Conservation (phyloP, 2,329 filamentous ascomycete genomes). For the Stemphylium lycopersici region DNA sequence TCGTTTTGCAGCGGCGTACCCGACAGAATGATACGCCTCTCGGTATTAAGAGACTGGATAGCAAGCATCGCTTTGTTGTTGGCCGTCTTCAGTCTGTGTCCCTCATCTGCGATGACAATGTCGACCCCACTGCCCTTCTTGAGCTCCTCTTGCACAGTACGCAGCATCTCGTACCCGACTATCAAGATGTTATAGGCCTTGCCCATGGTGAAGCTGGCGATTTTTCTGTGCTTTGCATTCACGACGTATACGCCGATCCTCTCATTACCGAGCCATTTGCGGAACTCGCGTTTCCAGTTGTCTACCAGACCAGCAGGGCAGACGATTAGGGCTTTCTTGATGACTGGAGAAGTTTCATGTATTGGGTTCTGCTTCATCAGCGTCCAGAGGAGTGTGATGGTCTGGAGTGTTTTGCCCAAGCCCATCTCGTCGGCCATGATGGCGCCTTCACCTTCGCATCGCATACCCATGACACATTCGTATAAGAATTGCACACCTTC, state of each 20-base stretch:
- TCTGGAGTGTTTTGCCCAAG: constrained; percentile 74
- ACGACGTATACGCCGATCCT: constrained; percentile 71
- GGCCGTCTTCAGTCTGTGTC: constrained; percentile 70
- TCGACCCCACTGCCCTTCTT: constrained; percentile 68
- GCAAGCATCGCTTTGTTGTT: constrained; percentile 72
- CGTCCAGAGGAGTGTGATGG: constrained; percentile 74
- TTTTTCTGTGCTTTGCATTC: constrained; percentile 61
- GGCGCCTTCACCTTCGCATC: constrained; percentile 69
- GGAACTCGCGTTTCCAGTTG: constrained; percentile 76
- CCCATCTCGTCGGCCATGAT: constrained; percentile 80
- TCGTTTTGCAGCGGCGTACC: constrained; percentile 74
- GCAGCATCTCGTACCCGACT: constrained; percentile 73
- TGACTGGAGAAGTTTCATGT: constrained; percentile 62
- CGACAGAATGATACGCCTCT: constrained; percentile 67
- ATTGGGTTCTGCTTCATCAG: constrained; percentile 74
- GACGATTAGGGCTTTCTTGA: constrained; percentile 74
- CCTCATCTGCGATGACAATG: constrained; percentile 73
- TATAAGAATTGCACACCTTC: constrained; percentile 75
- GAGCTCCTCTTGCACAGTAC: constrained; percentile 68
- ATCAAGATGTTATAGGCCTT: constrained; percentile 74
- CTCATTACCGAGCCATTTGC: constrained; percentile 75
- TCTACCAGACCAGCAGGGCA: constrained; percentile 74
- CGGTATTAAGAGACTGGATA: constrained; percentile 68
- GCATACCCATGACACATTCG: constrained; percentile 77
- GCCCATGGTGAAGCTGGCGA: constrained; percentile 73